phyloP scores from a whole-genome alignment of 805 yeast genomes.

The Clavispora santaluciae region DNA sequence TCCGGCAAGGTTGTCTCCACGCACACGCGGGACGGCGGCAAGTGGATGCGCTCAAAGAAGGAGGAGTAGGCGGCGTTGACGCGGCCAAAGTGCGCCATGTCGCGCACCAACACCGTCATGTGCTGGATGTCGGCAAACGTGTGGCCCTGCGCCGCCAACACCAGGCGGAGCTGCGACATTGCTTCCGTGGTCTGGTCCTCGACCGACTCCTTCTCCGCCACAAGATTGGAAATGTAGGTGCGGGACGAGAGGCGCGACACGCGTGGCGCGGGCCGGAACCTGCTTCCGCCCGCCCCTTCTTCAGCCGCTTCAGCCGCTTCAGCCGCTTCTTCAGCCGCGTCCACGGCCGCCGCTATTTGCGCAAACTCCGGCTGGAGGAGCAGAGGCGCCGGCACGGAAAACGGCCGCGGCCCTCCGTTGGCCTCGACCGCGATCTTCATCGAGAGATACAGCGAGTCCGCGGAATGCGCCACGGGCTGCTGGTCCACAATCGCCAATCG shows the following conservation, averaged over 20 bases:
- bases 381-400: constrained; percentile 38
- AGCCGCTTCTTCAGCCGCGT: too few species aligned
- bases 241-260: constrained; percentile 13
- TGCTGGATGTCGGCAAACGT: constrained; percentile 49
- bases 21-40: constrained; percentile 89
- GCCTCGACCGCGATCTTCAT: constrained; percentile 47
- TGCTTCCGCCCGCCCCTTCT: too few species aligned
- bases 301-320: too few species aligned
- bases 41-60: constrained; percentile 50
- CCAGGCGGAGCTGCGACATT: constrained; percentile 37
- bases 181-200: constrained; percentile 45
- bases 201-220: constrained; percentile 13
- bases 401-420: constrained; percentile 36
- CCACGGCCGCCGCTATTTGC: neutral
- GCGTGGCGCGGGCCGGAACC: neutral
- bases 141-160: constrained; percentile 27
- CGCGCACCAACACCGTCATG: constrained; percentile 53
- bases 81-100: constrained; percentile 59
- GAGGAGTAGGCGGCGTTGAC: constrained; percentile 59
- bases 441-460: constrained; percentile 66
- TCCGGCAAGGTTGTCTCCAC: constrained; percentile 53
- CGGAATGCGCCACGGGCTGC: constrained; percentile 45
- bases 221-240: constrained; percentile 28
- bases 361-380: constrained; percentile 12
- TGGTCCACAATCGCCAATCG: constrained; percentile 39